Evolutionary conservation across 2,329 filamentous ascomycete genomes (phyloP), one percentile per base, ranked within the genome.

Genomic region (Emericellopsis cladophorae): DNA sequence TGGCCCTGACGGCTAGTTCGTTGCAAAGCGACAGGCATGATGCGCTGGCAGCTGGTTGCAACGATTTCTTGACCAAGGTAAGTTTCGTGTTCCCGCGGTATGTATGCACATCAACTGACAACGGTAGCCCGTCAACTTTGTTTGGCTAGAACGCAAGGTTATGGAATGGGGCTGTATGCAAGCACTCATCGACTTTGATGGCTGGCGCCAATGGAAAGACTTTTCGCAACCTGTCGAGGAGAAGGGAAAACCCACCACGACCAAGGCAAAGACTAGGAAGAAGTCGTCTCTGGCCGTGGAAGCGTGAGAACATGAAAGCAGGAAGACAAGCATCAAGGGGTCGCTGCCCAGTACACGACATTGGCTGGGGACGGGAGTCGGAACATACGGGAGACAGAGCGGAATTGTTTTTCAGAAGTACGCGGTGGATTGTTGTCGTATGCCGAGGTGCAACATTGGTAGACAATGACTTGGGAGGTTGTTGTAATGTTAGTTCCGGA

Each of bases 81-180:
- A 49, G 72, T 49, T 1, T 8, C 26, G 29, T 10, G n/a, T 36
- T 5, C 9, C 10, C 14, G n/a, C n/a, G n/a, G n/a, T 16, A 18
- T 4, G n/a, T 31, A 1, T 15, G 34, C 21, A 7, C 12, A 26
- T 9, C 18, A n/a, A 12, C 9, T 16, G 39, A 38, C 15, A 43
- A 48, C 29, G 31, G 35, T 55, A 95, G 86, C 92, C 92, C 16
- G 90, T 98, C 50, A 94, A 94, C 58, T 95, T 95, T 56, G 84
- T 93, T 44, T 98, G 90, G 89, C 76, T 98, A 22, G 87, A 95
- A 59, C 79, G 90, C 43, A 98, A 98, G 61, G 89, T 96, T 51
- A 95, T 93, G 65, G 92, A 98, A 69, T 98, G 92, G 92, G 92
- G 92, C 42, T 96, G 92, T 67, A 98, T 98, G 92, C 92, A 96